Evolutionary conservation across 768 basidiomycete genomes (phyloP).

Genomic region (Suillus clintonianus): DNA sequence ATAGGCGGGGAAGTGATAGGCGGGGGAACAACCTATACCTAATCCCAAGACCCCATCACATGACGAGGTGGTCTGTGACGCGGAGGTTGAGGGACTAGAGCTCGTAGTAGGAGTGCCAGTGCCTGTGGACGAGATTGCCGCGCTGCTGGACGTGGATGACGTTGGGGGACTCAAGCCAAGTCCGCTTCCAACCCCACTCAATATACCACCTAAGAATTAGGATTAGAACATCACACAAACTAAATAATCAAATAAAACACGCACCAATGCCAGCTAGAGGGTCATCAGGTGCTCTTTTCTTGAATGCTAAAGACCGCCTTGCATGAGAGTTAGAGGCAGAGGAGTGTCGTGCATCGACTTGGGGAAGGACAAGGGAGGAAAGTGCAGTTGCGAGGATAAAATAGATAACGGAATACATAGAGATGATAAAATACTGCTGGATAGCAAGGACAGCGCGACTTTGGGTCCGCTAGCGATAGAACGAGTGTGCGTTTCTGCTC

Average conservation of each 20-base stretch:
- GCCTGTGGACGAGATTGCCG: slow-evolving; percentile 3
- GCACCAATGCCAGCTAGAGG: slow-evolving; percentile 10
- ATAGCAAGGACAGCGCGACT: slow-evolving; percentile 34
- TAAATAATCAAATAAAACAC: slow-evolving; percentile 15
- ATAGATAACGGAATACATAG: slow-evolving; percentile 22
- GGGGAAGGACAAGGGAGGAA: slow-evolving; percentile 19
- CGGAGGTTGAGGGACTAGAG: background rate
- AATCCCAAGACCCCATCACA: slow-evolving; percentile 11
- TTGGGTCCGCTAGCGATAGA: slow-evolving; percentile 26
- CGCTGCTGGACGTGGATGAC: slow-evolving; percentile 11
- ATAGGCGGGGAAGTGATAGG: too few relatives aligned
- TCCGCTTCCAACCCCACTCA: background rate
- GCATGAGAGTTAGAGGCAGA: slow-evolving; percentile 38
- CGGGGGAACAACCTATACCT: slow-evolving; percentile 6
- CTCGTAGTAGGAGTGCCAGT: background rate
- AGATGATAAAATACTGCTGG: slow-evolving; percentile 33
- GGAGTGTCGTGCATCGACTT: slow-evolving; percentile 40
- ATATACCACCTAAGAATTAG: background rate
- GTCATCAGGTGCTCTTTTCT: slow-evolving; percentile 20
- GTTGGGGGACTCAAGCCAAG: slow-evolving; percentile 10
- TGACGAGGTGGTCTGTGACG: background rate
- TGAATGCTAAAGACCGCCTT: slow-evolving; percentile 29
- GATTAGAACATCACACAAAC: background rate
- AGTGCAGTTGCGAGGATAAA: slow-evolving; percentile 31
- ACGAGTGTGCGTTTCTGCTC: slow-evolving; percentile 41